A percentile compares a stretch with the other conserved stretches of the same genome.
Evolutionary conservation across 176 grass and related monocot genomes (phyloP).

Genomic region (Juncus effusus): DNA sequence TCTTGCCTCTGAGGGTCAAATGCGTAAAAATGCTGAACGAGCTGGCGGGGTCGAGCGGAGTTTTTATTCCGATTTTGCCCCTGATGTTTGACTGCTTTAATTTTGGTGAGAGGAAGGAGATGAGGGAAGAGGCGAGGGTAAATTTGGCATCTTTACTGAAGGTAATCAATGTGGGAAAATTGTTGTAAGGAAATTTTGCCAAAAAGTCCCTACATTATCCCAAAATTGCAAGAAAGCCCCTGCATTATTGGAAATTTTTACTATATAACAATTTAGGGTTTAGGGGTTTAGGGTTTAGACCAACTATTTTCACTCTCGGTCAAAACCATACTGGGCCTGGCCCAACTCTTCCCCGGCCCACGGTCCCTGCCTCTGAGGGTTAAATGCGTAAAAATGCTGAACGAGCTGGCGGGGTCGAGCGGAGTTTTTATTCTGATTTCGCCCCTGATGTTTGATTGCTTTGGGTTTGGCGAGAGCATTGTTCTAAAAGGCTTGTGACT

Average conservation of each 20-base stretch:
- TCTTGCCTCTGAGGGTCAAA: slow-evolving; percentile 67
- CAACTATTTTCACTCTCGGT: slow-evolving; percentile 50
- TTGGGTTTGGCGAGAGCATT: slow-evolving; percentile 53
- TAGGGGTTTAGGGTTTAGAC: too few relatives aligned
- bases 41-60: slow-evolving; percentile 57
- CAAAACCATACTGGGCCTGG: slow-evolving; percentile 63
- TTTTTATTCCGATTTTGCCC: slow-evolving; percentile 80
- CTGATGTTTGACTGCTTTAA: slow-evolving; percentile 77
- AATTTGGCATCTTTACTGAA: slow-evolving; percentile 65
- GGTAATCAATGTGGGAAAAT: slow-evolving; percentile 26
- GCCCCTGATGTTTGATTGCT: slow-evolving; percentile 68
- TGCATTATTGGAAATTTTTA: too few relatives aligned
- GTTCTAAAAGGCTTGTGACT: too few relatives aligned
- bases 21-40: slow-evolving; percentile 82
- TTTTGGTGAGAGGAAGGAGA: slow-evolving; percentile 39
- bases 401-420: slow-evolving; percentile 64
- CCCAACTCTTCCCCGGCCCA: slow-evolving; percentile 61
- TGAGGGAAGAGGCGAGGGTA: slow-evolving; percentile 22
- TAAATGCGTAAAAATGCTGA: slow-evolving; percentile 78
- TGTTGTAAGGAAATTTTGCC: too few relatives aligned
- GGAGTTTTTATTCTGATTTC: slow-evolving; percentile 78
- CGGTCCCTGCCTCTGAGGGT: slow-evolving; percentile 62
- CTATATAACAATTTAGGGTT: too few relatives aligned
- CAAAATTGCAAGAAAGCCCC: too few relatives aligned
- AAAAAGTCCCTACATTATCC: too few relatives aligned